phyloP scores from a whole-genome alignment of 2,329 filamentous ascomycete genomes.

The Xylariaceae sp. region DNA sequence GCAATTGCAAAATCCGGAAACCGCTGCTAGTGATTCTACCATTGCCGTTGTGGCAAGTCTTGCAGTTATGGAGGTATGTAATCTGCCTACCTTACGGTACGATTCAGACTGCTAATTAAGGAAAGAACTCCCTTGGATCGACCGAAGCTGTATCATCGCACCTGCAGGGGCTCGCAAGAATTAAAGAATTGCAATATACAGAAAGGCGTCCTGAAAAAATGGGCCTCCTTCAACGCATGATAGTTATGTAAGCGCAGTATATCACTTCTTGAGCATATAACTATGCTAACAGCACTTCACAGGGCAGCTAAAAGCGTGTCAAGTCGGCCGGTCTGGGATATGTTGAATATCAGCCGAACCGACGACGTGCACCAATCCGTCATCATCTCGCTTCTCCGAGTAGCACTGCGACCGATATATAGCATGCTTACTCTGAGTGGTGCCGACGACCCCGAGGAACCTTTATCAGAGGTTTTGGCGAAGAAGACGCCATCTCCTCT shows the following conservation, averaged over 20 bases:
- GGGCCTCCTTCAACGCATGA: constrained; percentile 51
- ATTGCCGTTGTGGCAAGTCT: constrained; percentile 53
- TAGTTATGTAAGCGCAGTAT: constrained; percentile 47
- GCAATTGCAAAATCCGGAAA: constrained; percentile 48
- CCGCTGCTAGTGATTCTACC: constrained; percentile 49
- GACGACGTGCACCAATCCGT: constrained; percentile 53
- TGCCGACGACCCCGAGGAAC: constrained; percentile 34
- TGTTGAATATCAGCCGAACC: constrained; percentile 47
- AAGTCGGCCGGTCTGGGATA: constrained; percentile 47
- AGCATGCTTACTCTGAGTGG: constrained; percentile 39
- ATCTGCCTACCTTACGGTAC: not conserved
- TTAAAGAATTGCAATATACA: constrained; percentile 42
- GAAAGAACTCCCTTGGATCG: constrained; percentile 52
- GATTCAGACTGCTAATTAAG: constrained; percentile 16
- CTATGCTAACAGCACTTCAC: constrained; percentile 26
- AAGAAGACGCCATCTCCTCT: constrained; percentile 35
- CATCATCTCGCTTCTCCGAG: constrained; percentile 53
- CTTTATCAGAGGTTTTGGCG: constrained; percentile 39
- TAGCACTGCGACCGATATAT: constrained; percentile 51
- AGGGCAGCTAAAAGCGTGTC: constrained; percentile 52
- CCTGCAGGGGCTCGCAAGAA: constrained; percentile 48
- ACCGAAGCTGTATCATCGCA: constrained; percentile 52
- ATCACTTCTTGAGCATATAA: not conserved
- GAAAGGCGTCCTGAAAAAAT: constrained; percentile 39
- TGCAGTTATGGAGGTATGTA: constrained; percentile 51